Evolutionary conservation across 768 basidiomycete genomes (phyloP).

Genomic region (Fomitopsis pulvina): DNA sequence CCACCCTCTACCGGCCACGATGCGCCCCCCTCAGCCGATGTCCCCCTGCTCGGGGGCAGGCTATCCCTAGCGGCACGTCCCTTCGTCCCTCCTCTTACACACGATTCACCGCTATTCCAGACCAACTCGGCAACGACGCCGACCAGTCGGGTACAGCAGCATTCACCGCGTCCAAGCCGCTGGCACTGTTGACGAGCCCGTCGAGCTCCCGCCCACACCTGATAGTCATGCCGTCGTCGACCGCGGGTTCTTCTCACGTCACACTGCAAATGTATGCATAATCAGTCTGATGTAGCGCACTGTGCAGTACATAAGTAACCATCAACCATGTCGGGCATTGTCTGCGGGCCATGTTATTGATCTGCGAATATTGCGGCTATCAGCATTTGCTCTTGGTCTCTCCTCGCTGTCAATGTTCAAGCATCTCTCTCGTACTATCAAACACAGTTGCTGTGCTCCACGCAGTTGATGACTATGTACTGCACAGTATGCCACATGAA

Average conservation of each 20-base stretch:
- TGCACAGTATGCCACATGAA: no score
- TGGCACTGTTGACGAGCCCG: slow-evolving; percentile 6
- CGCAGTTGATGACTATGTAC: no score
- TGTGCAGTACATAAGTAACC: no score
- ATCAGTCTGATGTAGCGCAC: no score
- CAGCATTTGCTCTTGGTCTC: no score
- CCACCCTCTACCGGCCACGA: slow-evolving; percentile 20
- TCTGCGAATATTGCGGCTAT: no score
- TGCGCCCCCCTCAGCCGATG: slow-evolving; percentile 11
- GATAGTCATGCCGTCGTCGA: slow-evolving; percentile 25
- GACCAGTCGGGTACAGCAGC: background rate
- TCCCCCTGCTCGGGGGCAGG: slow-evolving; percentile 4
- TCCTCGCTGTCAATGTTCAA: no score
- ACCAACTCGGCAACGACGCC: background rate
- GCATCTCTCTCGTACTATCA: no score
- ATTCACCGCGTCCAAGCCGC: background rate
- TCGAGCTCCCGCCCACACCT: slow-evolving; percentile 17
- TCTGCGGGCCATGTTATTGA: no score
- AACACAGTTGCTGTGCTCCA: no score
- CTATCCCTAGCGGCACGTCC: slow-evolving; percentile 4
- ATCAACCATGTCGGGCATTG: no score
- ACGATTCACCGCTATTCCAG: background rate
- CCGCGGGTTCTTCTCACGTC: slow-evolving; percentile 22
- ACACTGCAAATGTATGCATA: no score
- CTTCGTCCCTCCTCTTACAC: background rate